Evolutionary conservation across 176 grass and related monocot species (phyloP).

Genomic region (Cenchrus americanus): DNA sequence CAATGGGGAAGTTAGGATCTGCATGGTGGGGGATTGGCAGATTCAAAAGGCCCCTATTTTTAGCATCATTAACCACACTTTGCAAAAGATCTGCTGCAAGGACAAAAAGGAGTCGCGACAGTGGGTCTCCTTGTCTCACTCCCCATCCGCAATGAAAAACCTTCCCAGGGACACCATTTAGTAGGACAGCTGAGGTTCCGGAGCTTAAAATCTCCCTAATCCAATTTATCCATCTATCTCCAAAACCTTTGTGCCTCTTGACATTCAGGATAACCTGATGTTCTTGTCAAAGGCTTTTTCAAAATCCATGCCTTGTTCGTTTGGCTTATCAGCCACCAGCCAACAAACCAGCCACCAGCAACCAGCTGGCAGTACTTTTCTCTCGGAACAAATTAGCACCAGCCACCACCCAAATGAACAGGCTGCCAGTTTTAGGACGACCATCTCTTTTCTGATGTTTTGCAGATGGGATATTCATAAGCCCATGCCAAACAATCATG

Average conservation of each 20-base stretch:
- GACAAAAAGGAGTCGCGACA: background rate
- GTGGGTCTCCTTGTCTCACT: background rate
- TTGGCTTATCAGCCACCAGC: no score
- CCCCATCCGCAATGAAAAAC: background rate
- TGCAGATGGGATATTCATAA: no score
- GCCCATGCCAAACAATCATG: no score
- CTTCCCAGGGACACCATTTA: background rate
- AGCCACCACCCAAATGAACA: no score
- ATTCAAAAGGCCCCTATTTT: background rate
- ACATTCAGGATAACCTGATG: background rate
- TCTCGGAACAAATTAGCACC: no score
- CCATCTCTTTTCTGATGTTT: no score
- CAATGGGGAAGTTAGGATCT: background rate
- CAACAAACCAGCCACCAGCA: no score
- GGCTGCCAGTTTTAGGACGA: no score
- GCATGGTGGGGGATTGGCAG: background rate
- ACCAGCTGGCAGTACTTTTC: no score
- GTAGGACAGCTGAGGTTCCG: background rate
- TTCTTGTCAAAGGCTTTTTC: no score
- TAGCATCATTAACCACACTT: fast-evolving
- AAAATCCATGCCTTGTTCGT: no score
- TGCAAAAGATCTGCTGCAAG: background rate
- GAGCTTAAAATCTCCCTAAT: background rate
- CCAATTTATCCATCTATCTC: background rate
- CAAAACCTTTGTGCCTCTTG: background rate